Evolutionary conservation across 2,329 filamentous ascomycete species (phyloP).

Genomic region (Colletotrichum sp.): DNA sequence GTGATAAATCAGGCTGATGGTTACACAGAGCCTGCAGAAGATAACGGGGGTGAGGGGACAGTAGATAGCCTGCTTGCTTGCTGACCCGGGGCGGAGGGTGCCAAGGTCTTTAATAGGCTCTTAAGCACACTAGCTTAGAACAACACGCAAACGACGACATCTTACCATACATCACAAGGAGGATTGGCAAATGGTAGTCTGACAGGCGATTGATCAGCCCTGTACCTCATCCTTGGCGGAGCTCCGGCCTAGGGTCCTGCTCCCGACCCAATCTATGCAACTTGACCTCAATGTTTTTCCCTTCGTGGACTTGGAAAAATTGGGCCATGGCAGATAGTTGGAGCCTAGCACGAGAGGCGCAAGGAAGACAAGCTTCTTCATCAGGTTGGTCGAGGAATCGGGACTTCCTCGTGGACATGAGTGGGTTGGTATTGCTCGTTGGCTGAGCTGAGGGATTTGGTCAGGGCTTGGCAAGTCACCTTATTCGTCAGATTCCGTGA

Average conservation of each 20-base stretch:
- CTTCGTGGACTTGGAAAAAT: not conserved
- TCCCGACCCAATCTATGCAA: not conserved
- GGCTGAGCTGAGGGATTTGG: not conserved
- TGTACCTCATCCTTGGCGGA: not conserved
- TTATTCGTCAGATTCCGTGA: not conserved
- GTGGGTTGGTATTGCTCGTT: not conserved
- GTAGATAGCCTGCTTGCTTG: not conserved
- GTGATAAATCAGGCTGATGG: not conserved
- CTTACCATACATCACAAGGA: not conserved
- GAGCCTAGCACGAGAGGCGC: not conserved
- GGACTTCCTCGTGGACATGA: not conserved
- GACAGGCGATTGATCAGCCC: not conserved
- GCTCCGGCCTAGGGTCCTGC: not conserved
- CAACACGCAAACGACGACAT: not conserved
- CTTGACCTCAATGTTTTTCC: not conserved
- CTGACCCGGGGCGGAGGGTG: not conserved
- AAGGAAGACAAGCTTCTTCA: not conserved
- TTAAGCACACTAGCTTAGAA: not conserved
- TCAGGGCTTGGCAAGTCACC: not conserved
- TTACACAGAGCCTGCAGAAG: not conserved
- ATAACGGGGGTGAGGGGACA: not conserved
- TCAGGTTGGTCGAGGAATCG: not conserved
- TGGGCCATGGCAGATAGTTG: not conserved
- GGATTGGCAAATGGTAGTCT: not conserved
- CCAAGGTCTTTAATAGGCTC: not conserved